phyloP scores from a whole-genome alignment of 208 protist species.

The Trypanosoma theileri region DNA sequence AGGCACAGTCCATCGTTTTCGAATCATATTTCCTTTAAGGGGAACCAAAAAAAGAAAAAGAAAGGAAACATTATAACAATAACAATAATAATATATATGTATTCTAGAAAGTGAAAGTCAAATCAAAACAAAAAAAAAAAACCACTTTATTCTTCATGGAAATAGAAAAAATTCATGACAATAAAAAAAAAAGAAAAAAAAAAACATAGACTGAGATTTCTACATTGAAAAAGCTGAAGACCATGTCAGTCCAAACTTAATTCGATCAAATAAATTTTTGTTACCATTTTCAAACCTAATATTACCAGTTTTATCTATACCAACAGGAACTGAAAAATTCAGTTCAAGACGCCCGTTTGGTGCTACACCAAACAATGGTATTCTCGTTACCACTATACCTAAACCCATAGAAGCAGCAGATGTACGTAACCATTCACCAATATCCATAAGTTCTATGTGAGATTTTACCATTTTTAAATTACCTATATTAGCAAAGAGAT shows the following conservation, averaged over 20 bases:
- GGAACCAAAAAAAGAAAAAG: background rate
- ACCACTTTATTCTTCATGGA: background rate
- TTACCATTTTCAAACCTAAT: constrained; percentile 57
- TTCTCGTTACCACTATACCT: constrained; percentile 76
- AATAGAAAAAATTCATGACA: background rate
- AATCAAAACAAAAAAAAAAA: background rate
- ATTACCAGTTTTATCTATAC: constrained; percentile 54
- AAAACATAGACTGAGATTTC: constrained; percentile 19
- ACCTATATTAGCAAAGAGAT: constrained; percentile 83
- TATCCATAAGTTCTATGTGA: constrained; percentile 42
- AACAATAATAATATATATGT: background rate
- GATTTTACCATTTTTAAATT: constrained; percentile 66
- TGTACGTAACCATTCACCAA: constrained; percentile 49
- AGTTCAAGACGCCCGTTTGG: constrained; percentile 83
- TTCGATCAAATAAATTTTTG: constrained; percentile 65
- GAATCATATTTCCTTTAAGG: background rate
- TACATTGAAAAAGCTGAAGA: constrained; percentile 76
- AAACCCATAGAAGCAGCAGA: constrained; percentile 74
- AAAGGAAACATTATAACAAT: constrained; percentile 3
- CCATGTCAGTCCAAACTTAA: constrained; percentile 84
- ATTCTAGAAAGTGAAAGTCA: background rate
- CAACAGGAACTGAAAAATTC: constrained; percentile 72
- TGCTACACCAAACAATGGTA: constrained; percentile 76
- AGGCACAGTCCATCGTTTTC: constrained; percentile 36
- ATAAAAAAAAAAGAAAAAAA: constrained; percentile 19